These are phyloP conservation scores for Globisporangium acanthophoron DNA, from an alignment of 352 stramenopile genomes.

Conservation along the genomic window DNA sequence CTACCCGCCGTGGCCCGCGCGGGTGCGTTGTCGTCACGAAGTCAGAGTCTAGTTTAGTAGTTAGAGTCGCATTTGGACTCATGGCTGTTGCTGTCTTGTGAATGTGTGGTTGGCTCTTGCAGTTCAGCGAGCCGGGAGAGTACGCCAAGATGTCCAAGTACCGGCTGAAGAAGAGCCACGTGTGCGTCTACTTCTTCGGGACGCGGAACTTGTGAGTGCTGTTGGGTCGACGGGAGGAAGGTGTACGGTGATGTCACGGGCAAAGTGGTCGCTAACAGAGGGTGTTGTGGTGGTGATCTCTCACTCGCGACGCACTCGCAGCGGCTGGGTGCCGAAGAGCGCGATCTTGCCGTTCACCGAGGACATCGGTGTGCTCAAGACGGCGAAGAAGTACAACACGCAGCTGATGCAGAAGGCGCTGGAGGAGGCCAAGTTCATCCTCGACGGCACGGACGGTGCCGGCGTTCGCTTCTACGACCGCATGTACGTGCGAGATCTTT, in stretches of 20 bases:
- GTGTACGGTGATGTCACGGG: not conserved
- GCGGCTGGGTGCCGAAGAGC: constrained; percentile 71
- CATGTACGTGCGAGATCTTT: constrained; percentile 41
- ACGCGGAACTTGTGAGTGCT: constrained; percentile 80
- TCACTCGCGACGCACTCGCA: constrained; percentile 12
- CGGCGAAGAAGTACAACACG: constrained; percentile 68
- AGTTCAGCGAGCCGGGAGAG: constrained; percentile 81
- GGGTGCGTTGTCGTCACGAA: constrained; percentile 28
- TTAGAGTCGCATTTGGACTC: not conserved
- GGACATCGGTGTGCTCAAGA: constrained; percentile 49
- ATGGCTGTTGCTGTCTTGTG: constrained; percentile 3
- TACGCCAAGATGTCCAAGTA: constrained; percentile 77
- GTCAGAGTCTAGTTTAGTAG: constrained; percentile 1
- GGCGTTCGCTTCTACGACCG: constrained; percentile 67
- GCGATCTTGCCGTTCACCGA: constrained; percentile 69
- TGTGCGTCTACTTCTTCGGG: constrained; percentile 85
- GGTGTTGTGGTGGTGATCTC: too few relatives aligned
- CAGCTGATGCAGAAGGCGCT: constrained; percentile 66
- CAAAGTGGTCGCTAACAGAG: not conserved
- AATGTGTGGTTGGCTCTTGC: constrained; percentile 1
- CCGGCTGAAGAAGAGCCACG: constrained; percentile 66
- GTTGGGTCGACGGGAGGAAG: not conserved
- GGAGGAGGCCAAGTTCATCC: constrained; percentile 63
- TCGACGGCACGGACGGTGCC: constrained; percentile 51
- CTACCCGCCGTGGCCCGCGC: constrained; percentile 78